phyloP scores from a whole-genome alignment of 148 eudicot species.

The Camellia japonica region DNA sequence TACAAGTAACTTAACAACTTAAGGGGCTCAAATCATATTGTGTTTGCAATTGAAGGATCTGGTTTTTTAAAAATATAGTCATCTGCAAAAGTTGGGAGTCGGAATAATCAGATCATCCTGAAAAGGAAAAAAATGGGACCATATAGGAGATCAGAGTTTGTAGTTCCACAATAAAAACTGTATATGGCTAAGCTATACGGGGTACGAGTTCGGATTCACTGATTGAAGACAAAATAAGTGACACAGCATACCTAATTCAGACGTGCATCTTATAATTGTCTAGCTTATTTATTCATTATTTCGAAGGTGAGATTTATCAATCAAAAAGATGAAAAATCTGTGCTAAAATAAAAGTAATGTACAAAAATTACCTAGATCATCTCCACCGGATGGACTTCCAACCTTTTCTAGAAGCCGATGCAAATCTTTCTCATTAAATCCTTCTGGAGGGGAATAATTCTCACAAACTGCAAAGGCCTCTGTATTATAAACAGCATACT shows the following conservation, averaged over 20 bases:
- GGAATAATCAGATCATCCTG: background rate
- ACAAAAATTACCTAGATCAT: slow-evolving; percentile 65
- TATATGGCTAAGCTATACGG: background rate
- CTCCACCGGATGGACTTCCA: slow-evolving; percentile 91
- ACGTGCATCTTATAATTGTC: background rate
- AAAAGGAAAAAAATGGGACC: background rate
- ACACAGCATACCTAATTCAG: background rate
- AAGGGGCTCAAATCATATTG: background rate
- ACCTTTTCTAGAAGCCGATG: slow-evolving; percentile 86
- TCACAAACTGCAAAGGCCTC: slow-evolving; percentile 99
- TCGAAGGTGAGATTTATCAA: background rate
- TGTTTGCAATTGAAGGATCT: background rate
- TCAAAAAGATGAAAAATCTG: background rate
- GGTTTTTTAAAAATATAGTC: background rate
- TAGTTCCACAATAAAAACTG: background rate
- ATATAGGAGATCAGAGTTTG: background rate
- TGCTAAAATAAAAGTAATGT: background rate
- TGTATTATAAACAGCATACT: slow-evolving; percentile 27
- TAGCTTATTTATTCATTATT: background rate
- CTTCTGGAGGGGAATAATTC: slow-evolving; percentile 95
- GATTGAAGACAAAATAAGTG: background rate
- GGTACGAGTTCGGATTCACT: background rate
- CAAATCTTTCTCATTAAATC: slow-evolving; percentile 87
- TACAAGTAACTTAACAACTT: background rate
- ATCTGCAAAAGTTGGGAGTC: background rate